Evolutionary conservation across 352 stramenopile species (phyloP), one percentile per base, ranked within the genome.

Genomic region (Phytophthora quininea): DNA sequence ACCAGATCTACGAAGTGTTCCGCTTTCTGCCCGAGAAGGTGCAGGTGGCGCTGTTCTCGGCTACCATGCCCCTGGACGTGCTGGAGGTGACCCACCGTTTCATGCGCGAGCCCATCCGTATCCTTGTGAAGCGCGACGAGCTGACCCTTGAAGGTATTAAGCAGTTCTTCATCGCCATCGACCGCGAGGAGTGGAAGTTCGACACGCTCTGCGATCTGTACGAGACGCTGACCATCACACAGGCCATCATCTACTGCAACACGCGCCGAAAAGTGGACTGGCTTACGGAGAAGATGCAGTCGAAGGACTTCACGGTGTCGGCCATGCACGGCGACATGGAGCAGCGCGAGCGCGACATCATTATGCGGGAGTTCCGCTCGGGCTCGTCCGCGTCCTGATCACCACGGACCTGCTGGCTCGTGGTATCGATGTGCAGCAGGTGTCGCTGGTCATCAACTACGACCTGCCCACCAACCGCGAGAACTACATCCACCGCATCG

Each of bases 401-500:
- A 99, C 98, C 40, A 99, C 98, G 33, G 97, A 99, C 92, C 73
- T 99, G 72, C 82, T 99, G 54, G 98, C 97, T 37, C 96, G 98
- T 96, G 97, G 98, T 96, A 99, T 99, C 76, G 98, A 99, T 85
- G 97, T 99, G 59, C 98, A 99, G 87, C 98, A 99, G 87, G 93
- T 98, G 66, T 97, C 91, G 72, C 86, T 98, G 54, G 95, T 98
- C 52, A 99, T 99, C 82, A 99, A 99, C 94, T 99, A 99, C 86
- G 97, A 99, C 77, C 84, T 99, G 64, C 98, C 98, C 48, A 99
- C 96, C 30, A 99, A 99, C 89, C 95, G 98, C 76, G 98, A 99
- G 86, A 99, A 99, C 84, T 99, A 99, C 90, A 99, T 99, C 67
- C 98, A 99, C 82, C 96, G 98, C 90, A 99, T 99, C 81, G 98